A percentile compares a stretch with the other conserved stretches of the same genome.
Evolutionary conservation across 208 protist genomes (phyloP).

Genomic region (Wallacemonas sp.): DNA sequence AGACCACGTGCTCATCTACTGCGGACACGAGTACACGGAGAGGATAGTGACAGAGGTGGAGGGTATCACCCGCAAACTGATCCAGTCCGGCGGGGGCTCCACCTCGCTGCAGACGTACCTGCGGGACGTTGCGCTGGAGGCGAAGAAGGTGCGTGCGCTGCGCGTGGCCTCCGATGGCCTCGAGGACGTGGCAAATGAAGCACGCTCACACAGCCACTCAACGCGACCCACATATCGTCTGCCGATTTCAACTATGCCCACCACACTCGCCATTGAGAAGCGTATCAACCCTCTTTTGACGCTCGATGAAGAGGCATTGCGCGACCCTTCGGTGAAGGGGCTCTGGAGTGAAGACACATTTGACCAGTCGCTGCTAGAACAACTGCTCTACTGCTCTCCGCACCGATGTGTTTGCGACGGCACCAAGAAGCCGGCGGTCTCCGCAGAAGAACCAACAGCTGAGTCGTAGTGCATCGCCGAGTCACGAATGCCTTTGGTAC

Average conservation of each 20-base stretch:
- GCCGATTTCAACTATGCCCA: conserved; percentile 65
- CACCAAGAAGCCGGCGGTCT: not conserved
- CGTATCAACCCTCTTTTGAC: conserved; percentile 72
- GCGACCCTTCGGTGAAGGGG: conserved; percentile 13
- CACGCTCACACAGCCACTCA: not conserved
- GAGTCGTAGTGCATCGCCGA: not conserved
- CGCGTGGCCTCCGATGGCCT: conserved; percentile 42
- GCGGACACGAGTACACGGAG: conserved; percentile 83
- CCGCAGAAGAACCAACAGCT: not conserved
- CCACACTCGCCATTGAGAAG: conserved; percentile 61
- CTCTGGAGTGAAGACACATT: conserved; percentile 21
- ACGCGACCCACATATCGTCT: conserved; percentile 16
- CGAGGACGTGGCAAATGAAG: conserved; percentile 24
- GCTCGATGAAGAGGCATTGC: conserved; percentile 40
- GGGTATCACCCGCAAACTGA: conserved; percentile 27
- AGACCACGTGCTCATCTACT: conserved; percentile 73
- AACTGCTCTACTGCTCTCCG: conserved; percentile 45
- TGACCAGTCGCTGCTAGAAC: conserved; percentile 28
- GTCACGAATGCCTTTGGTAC: not conserved
- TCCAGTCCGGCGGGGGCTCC: not conserved
- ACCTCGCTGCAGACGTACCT: conserved; percentile 25
- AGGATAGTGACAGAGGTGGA: conserved; percentile 47
- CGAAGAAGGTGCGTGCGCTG: conserved; percentile 14
- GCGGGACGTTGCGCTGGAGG: conserved; percentile 22
- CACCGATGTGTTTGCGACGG: conserved; percentile 16